phyloP scores from a whole-genome alignment of 495 filamentous ascomycete species.

The Barbatosphaeria neglecta region DNA sequence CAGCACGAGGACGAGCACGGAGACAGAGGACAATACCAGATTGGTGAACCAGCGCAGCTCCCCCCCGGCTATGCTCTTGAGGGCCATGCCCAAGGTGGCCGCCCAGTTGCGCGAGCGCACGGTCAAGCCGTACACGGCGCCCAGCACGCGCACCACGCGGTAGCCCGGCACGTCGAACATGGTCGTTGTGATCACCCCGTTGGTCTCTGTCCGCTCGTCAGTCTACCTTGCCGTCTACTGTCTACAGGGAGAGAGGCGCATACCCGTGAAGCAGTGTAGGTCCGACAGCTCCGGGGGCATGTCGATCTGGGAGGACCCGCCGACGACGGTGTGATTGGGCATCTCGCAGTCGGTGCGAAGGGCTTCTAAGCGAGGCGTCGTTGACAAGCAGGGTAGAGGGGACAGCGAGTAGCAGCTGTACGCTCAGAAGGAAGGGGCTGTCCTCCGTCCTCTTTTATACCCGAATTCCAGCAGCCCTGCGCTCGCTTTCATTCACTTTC shows the following conservation, averaged over 20 bases:
- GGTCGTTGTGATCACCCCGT: constrained; percentile 45
- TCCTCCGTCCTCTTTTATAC: too few relatives aligned
- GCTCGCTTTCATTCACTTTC: too few relatives aligned
- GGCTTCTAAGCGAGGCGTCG: too few relatives aligned
- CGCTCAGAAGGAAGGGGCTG: too few relatives aligned
- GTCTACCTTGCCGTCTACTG: neutral
- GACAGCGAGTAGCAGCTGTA: too few relatives aligned
- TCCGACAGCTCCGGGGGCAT: constrained; percentile 24
- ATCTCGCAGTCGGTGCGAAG: too few relatives aligned
- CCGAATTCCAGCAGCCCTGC: too few relatives aligned
- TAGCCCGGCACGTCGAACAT: constrained; percentile 45
- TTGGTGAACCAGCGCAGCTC: constrained; percentile 48
- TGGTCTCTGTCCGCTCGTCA: constrained; percentile 29
- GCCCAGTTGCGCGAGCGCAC: constrained; percentile 44
- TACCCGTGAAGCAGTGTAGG: constrained; percentile 42
- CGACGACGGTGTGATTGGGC: too few relatives aligned
- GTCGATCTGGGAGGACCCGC: neutral
- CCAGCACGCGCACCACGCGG: constrained; percentile 43
- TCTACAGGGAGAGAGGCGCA: neutral
- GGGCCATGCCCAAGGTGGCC: constrained; percentile 28
- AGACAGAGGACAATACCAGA: constrained; percentile 15
- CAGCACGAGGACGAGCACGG: neutral
- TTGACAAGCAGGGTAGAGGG: too few relatives aligned
- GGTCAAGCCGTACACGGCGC: constrained; percentile 47
- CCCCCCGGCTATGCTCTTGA: constrained; percentile 42